Percentiles rank a stretch among this genome's conserved stretches.
Evolutionary conservation across 2,329 filamentous ascomycete genomes (phyloP).

Genomic region (Neofusicoccum umdonicola): DNA sequence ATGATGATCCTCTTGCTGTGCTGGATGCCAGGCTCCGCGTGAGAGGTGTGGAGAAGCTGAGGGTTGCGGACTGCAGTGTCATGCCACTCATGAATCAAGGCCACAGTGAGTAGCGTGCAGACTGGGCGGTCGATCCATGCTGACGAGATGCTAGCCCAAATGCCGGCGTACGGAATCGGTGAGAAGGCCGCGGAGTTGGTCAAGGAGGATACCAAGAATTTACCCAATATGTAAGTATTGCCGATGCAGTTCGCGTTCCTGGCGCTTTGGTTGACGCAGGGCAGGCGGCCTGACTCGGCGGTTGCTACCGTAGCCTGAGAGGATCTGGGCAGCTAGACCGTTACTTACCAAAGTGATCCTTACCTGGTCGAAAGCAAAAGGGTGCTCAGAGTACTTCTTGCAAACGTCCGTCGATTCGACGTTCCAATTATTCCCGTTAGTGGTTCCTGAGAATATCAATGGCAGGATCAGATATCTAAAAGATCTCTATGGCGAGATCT

Average conservation of each 20-base stretch:
- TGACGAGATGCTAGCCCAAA: slow-evolving; percentile 25
- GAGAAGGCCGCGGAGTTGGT: slow-evolving; percentile 34
- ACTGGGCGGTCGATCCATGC: neutral
- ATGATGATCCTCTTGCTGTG: slow-evolving; percentile 6
- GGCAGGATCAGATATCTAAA: too few species aligned
- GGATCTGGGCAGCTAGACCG: too few species aligned
- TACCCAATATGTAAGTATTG: neutral
- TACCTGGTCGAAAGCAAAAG: too few species aligned
- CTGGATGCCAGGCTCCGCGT: neutral
- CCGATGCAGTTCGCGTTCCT: neutral
- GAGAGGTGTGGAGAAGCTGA: neutral
- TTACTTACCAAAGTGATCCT: too few species aligned
- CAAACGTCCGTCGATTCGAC: too few species aligned
- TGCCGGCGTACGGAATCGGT: slow-evolving; percentile 35
- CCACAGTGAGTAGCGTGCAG: slow-evolving; percentile 19
- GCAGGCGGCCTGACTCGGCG: neutral
- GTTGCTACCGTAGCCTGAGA: neutral
- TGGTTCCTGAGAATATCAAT: too few species aligned
- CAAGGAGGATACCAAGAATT: slow-evolving; percentile 23
- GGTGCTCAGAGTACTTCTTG: too few species aligned
- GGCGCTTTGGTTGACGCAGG: neutral
- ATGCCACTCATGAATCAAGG: slow-evolving; percentile 32
- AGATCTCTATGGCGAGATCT: too few species aligned
- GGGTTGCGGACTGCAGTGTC: slow-evolving; percentile 32
- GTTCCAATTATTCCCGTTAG: too few species aligned